Conservation (phyloP, 768 basidiomycete genomes). For the Neoboletus brunneissimus region DNA sequence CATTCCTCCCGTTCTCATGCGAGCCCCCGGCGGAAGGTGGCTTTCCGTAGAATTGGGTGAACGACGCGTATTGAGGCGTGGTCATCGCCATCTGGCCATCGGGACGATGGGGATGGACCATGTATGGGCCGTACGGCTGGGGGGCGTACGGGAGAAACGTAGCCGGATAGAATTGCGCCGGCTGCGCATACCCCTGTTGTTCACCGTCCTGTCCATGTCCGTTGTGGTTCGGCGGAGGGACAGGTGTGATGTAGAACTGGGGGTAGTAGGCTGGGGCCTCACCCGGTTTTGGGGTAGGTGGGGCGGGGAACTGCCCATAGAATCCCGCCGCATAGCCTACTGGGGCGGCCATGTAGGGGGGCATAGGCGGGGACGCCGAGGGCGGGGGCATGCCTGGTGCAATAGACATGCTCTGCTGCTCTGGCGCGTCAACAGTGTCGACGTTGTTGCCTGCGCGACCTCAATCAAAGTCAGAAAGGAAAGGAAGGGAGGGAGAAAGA, state of each 20-base stretch:
- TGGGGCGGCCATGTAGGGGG: conserved; percentile 48
- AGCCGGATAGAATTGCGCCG: conserved; percentile 46
- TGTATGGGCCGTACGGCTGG: conserved; percentile 48
- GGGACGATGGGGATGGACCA: conserved; percentile 43
- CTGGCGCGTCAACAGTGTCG: conserved; percentile 44
- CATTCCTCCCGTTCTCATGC: conserved; percentile 29
- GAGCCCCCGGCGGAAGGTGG: conserved; percentile 36
- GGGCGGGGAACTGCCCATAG: conserved; percentile 53
- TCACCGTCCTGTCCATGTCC: conserved; percentile 42
- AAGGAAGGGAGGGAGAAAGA: conserved; percentile 1
- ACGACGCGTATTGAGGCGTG: conserved; percentile 38
- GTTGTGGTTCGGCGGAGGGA: conserved; percentile 40
- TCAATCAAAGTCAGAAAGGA: conserved; percentile 47
- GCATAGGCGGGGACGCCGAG: conserved; percentile 46
- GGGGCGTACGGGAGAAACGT: conserved; percentile 47
- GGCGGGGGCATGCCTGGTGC: conserved; percentile 42
- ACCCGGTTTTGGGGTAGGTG: conserved; percentile 49
- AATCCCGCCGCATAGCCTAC: conserved; percentile 53
- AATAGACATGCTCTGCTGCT: conserved; percentile 42
- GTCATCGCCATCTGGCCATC: conserved; percentile 38
- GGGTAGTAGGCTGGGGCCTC: conserved; percentile 52
- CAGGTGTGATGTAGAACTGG: conserved; percentile 46
- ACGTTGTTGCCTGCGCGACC: conserved; percentile 58
- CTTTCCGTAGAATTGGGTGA: conserved; percentile 39
- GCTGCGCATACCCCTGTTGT: conserved; percentile 39